These are phyloP conservation scores for Ogataea paraovalis DNA, from an alignment of 805 yeast species.

Conservation along the genomic window DNA sequence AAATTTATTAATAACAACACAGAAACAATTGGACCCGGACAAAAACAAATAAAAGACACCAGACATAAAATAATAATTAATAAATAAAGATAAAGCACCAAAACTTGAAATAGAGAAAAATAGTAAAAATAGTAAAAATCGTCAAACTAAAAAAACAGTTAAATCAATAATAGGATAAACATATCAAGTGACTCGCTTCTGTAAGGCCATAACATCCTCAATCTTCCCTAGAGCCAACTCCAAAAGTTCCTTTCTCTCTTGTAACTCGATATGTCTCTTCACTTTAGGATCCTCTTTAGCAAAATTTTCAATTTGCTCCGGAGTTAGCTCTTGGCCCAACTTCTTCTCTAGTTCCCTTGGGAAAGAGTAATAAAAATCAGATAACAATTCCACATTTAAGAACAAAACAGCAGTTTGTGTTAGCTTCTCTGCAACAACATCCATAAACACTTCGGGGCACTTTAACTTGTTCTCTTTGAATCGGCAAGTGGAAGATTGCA, in stretches of 20 bases:
- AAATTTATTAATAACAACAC: not conserved
- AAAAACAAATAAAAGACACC: not conserved
- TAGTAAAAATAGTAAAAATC: not conserved
- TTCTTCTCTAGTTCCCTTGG: constrained; percentile 87
- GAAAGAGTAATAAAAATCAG: constrained; percentile 94
- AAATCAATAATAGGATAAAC: not conserved
- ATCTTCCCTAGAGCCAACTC: constrained; percentile 82
- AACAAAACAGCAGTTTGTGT: constrained; percentile 92
- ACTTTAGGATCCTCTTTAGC: constrained; percentile 95
- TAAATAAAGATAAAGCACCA: not conserved
- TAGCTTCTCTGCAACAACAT: constrained; percentile 86
- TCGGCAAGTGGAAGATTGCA: constrained; percentile 73
- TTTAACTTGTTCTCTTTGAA: constrained; percentile 76
- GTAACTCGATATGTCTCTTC: constrained; percentile 86
- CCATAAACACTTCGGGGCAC: constrained; percentile 93
- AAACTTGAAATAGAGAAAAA: not conserved
- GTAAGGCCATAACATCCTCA: constrained; percentile 74
- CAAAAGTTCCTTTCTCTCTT: constrained; percentile 84
- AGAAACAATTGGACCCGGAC: constrained; percentile 50
- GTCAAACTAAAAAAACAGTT: not conserved
- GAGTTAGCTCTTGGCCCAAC: constrained; percentile 57
- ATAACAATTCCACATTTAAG: constrained; percentile 85
- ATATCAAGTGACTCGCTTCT: constrained; percentile 30
- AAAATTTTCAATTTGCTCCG: constrained; percentile 78
- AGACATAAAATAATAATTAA: not conserved